Conservation (phyloP, 768 basidiomycete genomes). For the Pleurotus ostreatus region DNA sequence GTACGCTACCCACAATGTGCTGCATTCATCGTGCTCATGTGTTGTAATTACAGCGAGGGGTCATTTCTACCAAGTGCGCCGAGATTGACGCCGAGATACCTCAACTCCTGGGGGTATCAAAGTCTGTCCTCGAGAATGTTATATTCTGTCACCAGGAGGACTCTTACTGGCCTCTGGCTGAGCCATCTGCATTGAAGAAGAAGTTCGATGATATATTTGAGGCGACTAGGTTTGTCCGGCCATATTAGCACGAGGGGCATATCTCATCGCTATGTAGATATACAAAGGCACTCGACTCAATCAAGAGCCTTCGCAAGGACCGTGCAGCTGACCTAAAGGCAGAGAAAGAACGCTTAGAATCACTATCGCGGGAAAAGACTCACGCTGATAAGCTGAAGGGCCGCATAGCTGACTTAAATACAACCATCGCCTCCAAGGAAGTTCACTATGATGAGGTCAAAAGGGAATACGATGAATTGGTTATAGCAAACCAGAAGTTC, state of each 20-base stretch:
- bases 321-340: constrained; percentile 87
- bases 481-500: constrained; percentile 70
- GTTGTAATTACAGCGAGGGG: constrained; percentile 54
- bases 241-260: not conserved
- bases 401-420: constrained; percentile 58
- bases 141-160: constrained; percentile 99
- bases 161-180: constrained; percentile 95
- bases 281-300: constrained; percentile 93
- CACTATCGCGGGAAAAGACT: constrained; percentile 75
- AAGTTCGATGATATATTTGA: constrained; percentile 99
- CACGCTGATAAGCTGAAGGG: constrained; percentile 80
- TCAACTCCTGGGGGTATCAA: constrained; percentile 89
- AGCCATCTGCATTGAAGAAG: constrained; percentile 90
- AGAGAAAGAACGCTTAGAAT: constrained; percentile 82
- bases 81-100: constrained; percentile 97
- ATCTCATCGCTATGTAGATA: constrained; percentile 50
- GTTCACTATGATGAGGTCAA: constrained; percentile 70
- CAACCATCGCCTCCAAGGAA: constrained; percentile 65
- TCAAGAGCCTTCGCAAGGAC: constrained; percentile 88
- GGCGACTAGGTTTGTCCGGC: constrained; percentile 71
- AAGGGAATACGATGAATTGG: constrained; percentile 57
- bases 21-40: not conserved
- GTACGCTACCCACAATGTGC: constrained; percentile 35
- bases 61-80: constrained; percentile 95
- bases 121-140: constrained; percentile 97